Base-by-base conservation (phyloP, 768 basidiomycete genomes). In the Nidularia sp. region DNA sequence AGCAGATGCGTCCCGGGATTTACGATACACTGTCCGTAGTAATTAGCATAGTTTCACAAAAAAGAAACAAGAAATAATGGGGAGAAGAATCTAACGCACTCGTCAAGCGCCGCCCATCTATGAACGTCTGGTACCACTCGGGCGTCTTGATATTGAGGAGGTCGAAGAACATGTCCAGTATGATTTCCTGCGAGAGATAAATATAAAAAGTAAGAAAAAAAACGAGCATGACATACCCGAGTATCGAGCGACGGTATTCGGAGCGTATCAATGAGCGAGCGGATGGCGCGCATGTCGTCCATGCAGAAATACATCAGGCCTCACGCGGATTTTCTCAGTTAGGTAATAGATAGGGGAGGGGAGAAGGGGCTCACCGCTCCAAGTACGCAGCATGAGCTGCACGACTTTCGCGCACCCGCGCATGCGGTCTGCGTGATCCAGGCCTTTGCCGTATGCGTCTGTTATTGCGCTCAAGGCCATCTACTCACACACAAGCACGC, bases 301-400 rank as follows among this genome's bases (percentile, higher is more conserved):
- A 94, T 84, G 66, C 93, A 96, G 60, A 96, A 86, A 65, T 96
- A 98, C 80, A 98, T 85, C 25, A 98, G 64, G 8, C 96, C 96
- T 76, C 45, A 18, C 49, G 46, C n/a, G 22, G n/a, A 31, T 39
- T 29, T 50, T 41, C 39, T 47, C 41, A 15, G 29, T 33, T 9
- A 32, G 45, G 34, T 43, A 33, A 53, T 31, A 12, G 6, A 34
- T 15, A 6, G 29, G 34, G 3, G 4, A 39, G 34, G 32, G 50
- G 13, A 41, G 39, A 45, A 45, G 25, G n/a, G 44, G n/a, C 87
- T 50, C 62, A 96, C 95, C 96, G 60, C 92, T 88, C 94, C 95
- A 99, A 9, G 90, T 93, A 48, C 88, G 81, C 48, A 99, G 66
- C 82, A 97, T 88, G 42, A 86, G 74, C 50, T 86, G 83, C 34